Percentiles rank a stretch among this genome's conserved stretches.
Conservation (phyloP, 2,329 filamentous ascomycete species). For the Fusarium sororula region DNA sequence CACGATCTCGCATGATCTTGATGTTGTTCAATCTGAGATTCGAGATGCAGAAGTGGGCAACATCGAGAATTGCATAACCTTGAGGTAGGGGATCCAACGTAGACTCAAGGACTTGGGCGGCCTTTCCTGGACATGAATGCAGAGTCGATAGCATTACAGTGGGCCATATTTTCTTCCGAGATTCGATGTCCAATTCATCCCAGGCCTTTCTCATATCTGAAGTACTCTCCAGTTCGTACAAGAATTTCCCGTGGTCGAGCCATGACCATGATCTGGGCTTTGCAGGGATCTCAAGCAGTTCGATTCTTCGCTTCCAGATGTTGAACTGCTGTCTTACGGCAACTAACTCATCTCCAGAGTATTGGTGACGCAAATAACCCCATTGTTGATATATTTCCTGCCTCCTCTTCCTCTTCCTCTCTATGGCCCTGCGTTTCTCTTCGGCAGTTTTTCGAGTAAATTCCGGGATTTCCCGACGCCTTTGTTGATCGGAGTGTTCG, state of each 20-base stretch:
- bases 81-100: conserved; percentile 50
- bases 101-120: conserved; percentile 47
- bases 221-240: conserved; percentile 44
- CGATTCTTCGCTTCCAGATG: conserved; percentile 44
- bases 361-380: conserved; percentile 46
- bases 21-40: conserved; percentile 27
- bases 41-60: conserved; percentile 45
- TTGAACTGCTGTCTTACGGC: conserved; percentile 39
- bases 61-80: conserved; percentile 52
- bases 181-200: conserved; percentile 40
- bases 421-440: neutral
- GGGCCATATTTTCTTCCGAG: conserved; percentile 45
- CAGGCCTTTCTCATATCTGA: conserved; percentile 49
- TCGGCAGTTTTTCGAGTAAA: conserved; percentile 1
- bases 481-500: neutral
- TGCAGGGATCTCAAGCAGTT: conserved; percentile 27
- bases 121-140: conserved; percentile 45
- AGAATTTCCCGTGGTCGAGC: conserved; percentile 41
- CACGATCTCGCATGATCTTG: conserved; percentile 33
- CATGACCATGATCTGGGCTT: conserved; percentile 38
- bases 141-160: conserved; percentile 50
- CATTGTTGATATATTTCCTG: conserved; percentile 42
- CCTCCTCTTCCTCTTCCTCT: conserved; percentile 2
- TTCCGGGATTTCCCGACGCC: neutral
- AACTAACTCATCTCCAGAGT: conserved; percentile 34